Base-by-base conservation (phyloP, 2,329 filamentous ascomycete genomes). In the Phialophora expanda region DNA sequence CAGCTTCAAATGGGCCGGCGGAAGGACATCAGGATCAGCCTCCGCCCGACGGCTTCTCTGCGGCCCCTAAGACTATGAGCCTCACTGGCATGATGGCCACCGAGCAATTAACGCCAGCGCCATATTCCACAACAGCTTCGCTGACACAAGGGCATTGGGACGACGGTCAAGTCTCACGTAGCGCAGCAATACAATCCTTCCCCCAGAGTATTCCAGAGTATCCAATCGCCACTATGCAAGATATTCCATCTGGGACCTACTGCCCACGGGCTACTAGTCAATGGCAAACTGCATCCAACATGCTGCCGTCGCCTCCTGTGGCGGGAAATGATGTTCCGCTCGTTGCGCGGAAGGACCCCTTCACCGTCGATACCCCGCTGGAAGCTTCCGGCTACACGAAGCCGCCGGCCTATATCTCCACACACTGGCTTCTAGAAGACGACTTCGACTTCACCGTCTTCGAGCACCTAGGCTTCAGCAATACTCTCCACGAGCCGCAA, bases 401-500 rank as follows among this genome's bases (percentile, higher is more conserved):
- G n/a, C 41, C 12, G 41, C 22, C 41, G 53, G 38, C 41, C 7
- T 56, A 38, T 14, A 20, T 51, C 26, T 64, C 65, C 7, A 51
- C 50, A 12, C 54, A 67, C 32, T 67, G 65, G 65, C 61, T 67
- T 41, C 51, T 67, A 9, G 56, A 57, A 34, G 53, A 64, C 17
- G 57, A 67, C 30, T 67, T 67, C 26, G 65, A 67, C 28, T 58
- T 67, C 22, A 56, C 56, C n/a, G 32, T 60, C 4, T 64, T 67
- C 32, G 65, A 61, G 14, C 17, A 51, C 24, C 32, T 61, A 20
- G 44, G 56, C 6, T 46, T 26, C 38, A 51, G 50, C 34, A 53
- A 17, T 26, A 12, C 41, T 20, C n/a, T 51, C 14, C 53, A 32
- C 17, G 38, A 50, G 9, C 26, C 34, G 22, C 51, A 51, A 3